Base-by-base conservation (phyloP, 2,329 filamentous ascomycete genomes). In the Chaetomium sp. region DNA sequence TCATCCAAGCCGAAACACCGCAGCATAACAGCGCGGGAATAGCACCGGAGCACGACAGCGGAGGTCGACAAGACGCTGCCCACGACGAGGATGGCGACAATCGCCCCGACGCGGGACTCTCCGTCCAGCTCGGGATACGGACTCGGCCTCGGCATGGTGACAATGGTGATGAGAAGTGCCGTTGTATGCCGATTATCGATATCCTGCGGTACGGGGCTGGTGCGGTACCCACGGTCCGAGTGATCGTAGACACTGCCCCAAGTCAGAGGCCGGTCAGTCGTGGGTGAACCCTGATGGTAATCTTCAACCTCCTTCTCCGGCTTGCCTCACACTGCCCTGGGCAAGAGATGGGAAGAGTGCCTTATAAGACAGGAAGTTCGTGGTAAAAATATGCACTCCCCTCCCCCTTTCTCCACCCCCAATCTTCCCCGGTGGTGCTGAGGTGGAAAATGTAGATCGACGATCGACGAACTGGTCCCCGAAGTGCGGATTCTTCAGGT, bases 1-100 rank as follows among this genome's bases (percentile, higher is more conserved):
- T 62, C 61, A 47, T 62, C 61, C 33, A 47, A 34, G 8, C 61
- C 61, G 14, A 61, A 62, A 14, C 38, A 56, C 10, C 52, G 35
- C 11, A 62, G 59, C n/a, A 62, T 52, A 42, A 59, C 49, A 7
- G 43, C 52, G 40, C 61, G 61, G 19, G 40, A 58, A 34, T 62
- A 62, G 49, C 53, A 58, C 11, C 60, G 27, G 35, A 61, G 36
- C 5, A 40, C 12, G 38, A 62, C 58, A 35, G 38, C 49, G 11
- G 58, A 36, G 6, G 60, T 62, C 2, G 60, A 62, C 2, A 61
- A 33, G 5, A 53, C 36, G 51, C 54, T 51, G 19, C 48, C 55
- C 27, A 61, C 55, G 3, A 52, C 33, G n/a, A 62, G 47, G 40
- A 61, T 61, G 34, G 50, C 59, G 34, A 58, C 49, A 44, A 62